Conservation (phyloP, 345 rosid genomes). For the Chamaenerion angustifolium region DNA sequence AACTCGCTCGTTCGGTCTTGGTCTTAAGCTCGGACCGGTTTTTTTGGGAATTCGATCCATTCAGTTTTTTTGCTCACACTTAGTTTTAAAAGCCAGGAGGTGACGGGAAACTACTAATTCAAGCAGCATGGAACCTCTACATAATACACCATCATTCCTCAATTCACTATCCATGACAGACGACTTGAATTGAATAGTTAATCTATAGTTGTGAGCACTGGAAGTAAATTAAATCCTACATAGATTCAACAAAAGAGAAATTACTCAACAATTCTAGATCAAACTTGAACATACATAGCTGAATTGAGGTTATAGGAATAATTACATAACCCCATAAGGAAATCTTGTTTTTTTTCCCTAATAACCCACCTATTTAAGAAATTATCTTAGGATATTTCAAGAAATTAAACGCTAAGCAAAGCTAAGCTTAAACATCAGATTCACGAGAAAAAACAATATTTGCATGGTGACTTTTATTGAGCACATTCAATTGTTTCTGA, state of each 20-base stretch:
- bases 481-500: constrained; percentile 24
- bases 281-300: neutral
- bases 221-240: constrained; percentile 41
- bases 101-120: constrained; percentile 65
- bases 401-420: too few relatives aligned
- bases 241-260: constrained; percentile 6
- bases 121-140: constrained; percentile 39
- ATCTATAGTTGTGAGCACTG: constrained; percentile 25
- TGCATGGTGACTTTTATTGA: too few relatives aligned
- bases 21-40: too few relatives aligned
- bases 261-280: constrained; percentile 4
- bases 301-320: neutral
- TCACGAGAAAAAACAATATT: too few relatives aligned
- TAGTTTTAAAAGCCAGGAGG: constrained; percentile 38
- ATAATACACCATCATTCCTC: constrained; percentile 14
- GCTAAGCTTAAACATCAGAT: too few relatives aligned
- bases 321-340: too few relatives aligned
- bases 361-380: too few relatives aligned
- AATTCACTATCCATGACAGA: constrained; percentile 34
- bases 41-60: too few relatives aligned
- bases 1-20: too few relatives aligned
- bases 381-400: too few relatives aligned
- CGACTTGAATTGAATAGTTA: constrained; percentile 14
- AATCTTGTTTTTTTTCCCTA: too few relatives aligned
- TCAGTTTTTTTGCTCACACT: too few relatives aligned